Conservation (phyloP, 345 rosid genomes). For the Eucalyptus marginata region DNA sequence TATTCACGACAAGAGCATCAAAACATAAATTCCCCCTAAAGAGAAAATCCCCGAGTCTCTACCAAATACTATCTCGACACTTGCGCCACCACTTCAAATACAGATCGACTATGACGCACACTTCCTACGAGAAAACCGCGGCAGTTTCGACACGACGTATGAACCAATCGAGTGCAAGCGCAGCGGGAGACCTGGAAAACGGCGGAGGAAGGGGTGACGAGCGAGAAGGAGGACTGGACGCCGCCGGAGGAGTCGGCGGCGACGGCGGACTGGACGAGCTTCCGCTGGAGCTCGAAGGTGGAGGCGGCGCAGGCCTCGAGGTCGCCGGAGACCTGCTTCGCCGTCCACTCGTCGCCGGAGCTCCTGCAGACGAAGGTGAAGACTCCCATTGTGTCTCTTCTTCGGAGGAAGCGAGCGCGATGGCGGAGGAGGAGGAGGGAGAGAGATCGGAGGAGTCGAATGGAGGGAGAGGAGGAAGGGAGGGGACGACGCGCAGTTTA, state of each 20-base stretch:
- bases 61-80: neutral
- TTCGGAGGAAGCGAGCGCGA: neutral
- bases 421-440: neutral
- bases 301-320: constrained; percentile 60
- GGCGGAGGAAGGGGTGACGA: constrained; percentile 58
- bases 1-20: neutral
- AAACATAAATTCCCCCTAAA: neutral
- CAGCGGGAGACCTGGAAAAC: constrained; percentile 50
- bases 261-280: constrained; percentile 64
- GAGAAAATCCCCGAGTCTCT: neutral
- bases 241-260: constrained; percentile 59
- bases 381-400: neutral
- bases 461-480: neutral
- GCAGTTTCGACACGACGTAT: neutral
- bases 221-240: constrained; percentile 75
- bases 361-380: constrained; percentile 4
- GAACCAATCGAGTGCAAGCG: neutral
- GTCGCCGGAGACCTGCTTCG: constrained; percentile 64
- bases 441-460: neutral
- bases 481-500: neutral
- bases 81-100: neutral
- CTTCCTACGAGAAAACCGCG: neutral
- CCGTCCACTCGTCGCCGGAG: constrained; percentile 4
- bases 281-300: constrained; percentile 57
- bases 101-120: neutral